A percentile compares a stretch with the other conserved stretches of the same genome.
These are phyloP conservation scores for Emergomyces africanus DNA, from an alignment of 2,329 filamentous ascomycete genomes.

Conservation along the genomic window DNA sequence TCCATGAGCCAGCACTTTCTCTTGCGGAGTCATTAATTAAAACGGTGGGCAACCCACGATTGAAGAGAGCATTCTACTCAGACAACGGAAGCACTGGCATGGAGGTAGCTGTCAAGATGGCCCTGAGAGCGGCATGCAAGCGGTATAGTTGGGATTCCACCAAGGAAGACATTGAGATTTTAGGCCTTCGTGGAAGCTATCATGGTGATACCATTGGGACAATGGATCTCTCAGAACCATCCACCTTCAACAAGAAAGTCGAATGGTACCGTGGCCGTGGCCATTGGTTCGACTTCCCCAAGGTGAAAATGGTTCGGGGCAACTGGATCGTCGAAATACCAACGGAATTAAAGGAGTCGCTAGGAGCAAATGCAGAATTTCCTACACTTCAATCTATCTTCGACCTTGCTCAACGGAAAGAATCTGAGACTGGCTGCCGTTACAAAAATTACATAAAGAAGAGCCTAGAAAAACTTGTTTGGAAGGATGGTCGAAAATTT, in stretches of 20 bases:
- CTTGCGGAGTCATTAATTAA: constrained; percentile 54
- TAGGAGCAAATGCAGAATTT: constrained; percentile 36
- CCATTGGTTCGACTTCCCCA: constrained; percentile 69
- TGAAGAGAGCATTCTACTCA: constrained; percentile 64
- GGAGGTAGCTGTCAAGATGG: constrained; percentile 82
- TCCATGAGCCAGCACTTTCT: constrained; percentile 64
- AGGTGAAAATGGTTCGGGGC: constrained; percentile 53
- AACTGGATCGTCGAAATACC: constrained; percentile 53
- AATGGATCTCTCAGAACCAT: constrained; percentile 74
- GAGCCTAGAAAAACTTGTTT: constrained; percentile 41
- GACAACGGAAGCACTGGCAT: constrained; percentile 76
- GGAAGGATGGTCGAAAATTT: constrained; percentile 49
- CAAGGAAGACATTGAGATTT: constrained; percentile 47
- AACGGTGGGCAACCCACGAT: constrained; percentile 48
- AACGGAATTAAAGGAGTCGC: constrained; percentile 31
- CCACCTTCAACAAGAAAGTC: constrained; percentile 65
- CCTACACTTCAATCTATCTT: constrained; percentile 46
- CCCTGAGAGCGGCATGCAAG: constrained; percentile 51
- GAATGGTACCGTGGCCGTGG: constrained; percentile 76
- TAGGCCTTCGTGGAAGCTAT: constrained; percentile 69
- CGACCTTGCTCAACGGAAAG: constrained; percentile 39
- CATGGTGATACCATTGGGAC: constrained; percentile 81
- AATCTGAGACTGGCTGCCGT: constrained; percentile 31
- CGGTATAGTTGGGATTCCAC: constrained; percentile 53
- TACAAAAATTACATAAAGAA: constrained; percentile 50